Evolutionary conservation across 352 stramenopile species (phyloP), one percentile per base, ranked within the genome.

Genomic region (Phytophthora sp.): DNA sequence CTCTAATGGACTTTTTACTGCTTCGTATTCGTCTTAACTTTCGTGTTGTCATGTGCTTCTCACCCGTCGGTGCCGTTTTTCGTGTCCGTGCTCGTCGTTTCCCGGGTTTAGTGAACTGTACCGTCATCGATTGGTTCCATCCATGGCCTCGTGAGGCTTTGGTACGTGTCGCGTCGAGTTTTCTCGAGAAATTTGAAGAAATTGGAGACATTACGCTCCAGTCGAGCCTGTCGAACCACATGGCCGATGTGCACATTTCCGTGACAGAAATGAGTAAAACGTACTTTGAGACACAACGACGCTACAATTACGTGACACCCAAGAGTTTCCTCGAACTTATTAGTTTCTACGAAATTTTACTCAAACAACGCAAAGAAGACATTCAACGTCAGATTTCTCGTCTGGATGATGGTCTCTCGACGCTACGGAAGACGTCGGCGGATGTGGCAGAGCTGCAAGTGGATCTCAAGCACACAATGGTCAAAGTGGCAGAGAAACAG

Each of bases 301-400:
- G 97, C 7, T 99, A 98, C 90, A 99, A 99, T 74, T 99, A 99
- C 73, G 96, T 99, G 51, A 99, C 97, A 38, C 97, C 97, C 7
- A 99, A 99, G 81, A 98, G 90, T 66, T 99, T 98, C 79, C 82
- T 99, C 21, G 96, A 99, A 77, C 80, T 99, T 12, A 99, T 99
- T 45, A 91, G 81, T 30, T 99, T 99, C 63, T 99, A 99, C 85
- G 98, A 99, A 73, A 97, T 98, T 63, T 64, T 99, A 36, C 84
- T 99, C 21, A 91, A 89, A 55, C 89, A 96, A 54, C 98, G 99
- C 53, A 97, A 98, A 60, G 84, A 91, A 42, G 89, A 99, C 41
- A 96, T 98, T 65, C 94, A 98, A 59, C 82, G 88, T 3, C 94
- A 99, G 62, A 99, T 99, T 52, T 96, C 98, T 69, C 94, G 97